These are phyloP conservation scores for Fusarium sp. DNA, from an alignment of 2,329 filamentous ascomycete species.

Conservation along the genomic window DNA sequence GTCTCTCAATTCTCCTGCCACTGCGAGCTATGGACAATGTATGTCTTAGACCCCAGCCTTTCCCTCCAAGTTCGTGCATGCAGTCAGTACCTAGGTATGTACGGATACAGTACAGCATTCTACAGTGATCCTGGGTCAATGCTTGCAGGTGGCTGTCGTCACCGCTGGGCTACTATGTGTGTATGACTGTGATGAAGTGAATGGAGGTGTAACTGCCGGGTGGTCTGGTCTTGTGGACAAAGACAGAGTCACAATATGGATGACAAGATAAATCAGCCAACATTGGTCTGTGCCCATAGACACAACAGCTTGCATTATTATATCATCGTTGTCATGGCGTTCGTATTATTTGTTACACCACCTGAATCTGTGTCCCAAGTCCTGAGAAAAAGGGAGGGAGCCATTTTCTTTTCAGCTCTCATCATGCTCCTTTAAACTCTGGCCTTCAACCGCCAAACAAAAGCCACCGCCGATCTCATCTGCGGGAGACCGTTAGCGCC, in stretches of 20 bases:
- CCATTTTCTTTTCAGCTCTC: slow-evolving; percentile 25
- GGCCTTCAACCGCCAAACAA: slow-evolving; percentile 3
- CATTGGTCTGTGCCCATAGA: not conserved
- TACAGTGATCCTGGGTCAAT: slow-evolving; percentile 7
- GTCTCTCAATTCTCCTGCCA: slow-evolving; percentile 2
- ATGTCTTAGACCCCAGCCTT: slow-evolving; percentile 22
- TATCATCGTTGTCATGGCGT: not conserved
- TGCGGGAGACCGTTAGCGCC: slow-evolving; percentile 30
- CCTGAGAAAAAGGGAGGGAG: not conserved
- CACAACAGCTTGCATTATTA: not conserved
- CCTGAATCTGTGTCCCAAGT: not conserved
- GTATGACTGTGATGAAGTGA: not conserved
- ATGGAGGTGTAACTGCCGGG: not conserved
- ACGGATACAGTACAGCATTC: not conserved
- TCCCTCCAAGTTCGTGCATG: slow-evolving; percentile 11
- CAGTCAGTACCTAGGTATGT: not conserved
- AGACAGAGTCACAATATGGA: not conserved
- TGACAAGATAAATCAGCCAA: not conserved
- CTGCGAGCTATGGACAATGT: not conserved
- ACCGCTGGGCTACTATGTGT: not conserved
- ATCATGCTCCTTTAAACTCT: not conserved
- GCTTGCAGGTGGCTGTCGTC: slow-evolving; percentile 24
- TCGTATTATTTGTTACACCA: not conserved
- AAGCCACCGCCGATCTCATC: slow-evolving; percentile 40
- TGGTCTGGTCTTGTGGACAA: not conserved